Evolutionary conservation across 2,329 filamentous ascomycete species (phyloP), one percentile per base, ranked within the genome.

Genomic region (Xylaria sp.): DNA sequence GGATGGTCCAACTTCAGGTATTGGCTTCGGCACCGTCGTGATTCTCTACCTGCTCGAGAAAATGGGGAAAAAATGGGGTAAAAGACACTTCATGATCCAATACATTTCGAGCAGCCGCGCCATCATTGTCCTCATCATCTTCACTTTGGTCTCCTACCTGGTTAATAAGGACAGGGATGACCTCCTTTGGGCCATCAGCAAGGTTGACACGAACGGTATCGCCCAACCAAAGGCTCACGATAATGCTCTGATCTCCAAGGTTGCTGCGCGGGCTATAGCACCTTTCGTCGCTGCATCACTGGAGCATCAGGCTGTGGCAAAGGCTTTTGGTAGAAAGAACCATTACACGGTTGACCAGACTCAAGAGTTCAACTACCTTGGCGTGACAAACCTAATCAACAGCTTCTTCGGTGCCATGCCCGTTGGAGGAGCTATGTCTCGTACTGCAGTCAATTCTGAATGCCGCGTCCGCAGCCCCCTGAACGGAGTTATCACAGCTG

Each of bases 381-480:
- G 89, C 10, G 78, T 87, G 18, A 85, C 86, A 50, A 91, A 91
- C 78, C 84, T 91, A 67, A 83, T 89, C 79, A 91, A 90, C 79
- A 86, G 86, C 56, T 88, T 90, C 79, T 91, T 91, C 77, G 86
- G 88, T 25, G 82, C 86, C 10, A 90, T 91, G 87, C 84, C 88
- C 0, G 84, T 90, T 13, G 88, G 89, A 13, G 90, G 89, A 28
- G 89, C 89, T 71, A 91, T 92, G 86, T 90, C 88, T 0, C 83
- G 89, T 10, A 91, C 89, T 0, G 88, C 90, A 9, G 88, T 92
- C 75, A 91, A 91, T 81, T 90, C 88, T 0, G 84, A 88, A 37
- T 89, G 87, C 59, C 85, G 87, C 41, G 89, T 91, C 74, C 86
- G 85, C 69, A 89, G 87, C 6, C 90, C 90, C 0, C 80, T 90